A percentile compares a stretch with the other conserved stretches of the same genome.
Evolutionary conservation across 2,329 filamentous ascomycete genomes (phyloP).

Genomic region (Verticillium klebahnii): DNA sequence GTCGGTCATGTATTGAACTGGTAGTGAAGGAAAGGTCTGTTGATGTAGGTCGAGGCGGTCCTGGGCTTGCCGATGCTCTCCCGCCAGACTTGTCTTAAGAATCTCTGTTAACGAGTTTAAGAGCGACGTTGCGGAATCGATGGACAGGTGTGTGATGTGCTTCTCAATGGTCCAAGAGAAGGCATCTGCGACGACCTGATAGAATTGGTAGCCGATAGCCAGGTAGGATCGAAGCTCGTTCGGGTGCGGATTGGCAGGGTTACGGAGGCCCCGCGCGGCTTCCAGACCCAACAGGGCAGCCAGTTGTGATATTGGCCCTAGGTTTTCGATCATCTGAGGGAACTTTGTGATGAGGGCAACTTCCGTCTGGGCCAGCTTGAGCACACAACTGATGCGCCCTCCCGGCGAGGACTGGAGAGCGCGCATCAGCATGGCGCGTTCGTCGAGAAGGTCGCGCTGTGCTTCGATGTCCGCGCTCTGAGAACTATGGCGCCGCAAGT

Average conservation of each 20-base stretch:
- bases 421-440: slow-evolving; percentile 31
- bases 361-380: slow-evolving; percentile 35
- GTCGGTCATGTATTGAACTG: slow-evolving; percentile 34
- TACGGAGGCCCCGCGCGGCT: slow-evolving; percentile 25
- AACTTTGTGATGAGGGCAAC: slow-evolving; percentile 34
- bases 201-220: slow-evolving; percentile 36
- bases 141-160: slow-evolving; percentile 45
- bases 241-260: slow-evolving; percentile 19
- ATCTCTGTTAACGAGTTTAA: slow-evolving; percentile 40
- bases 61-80: slow-evolving; percentile 28
- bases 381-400: slow-evolving; percentile 38
- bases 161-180: slow-evolving; percentile 49
- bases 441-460: slow-evolving; percentile 12
- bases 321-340: slow-evolving; percentile 40
- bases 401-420: slow-evolving; percentile 34
- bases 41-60: slow-evolving; percentile 26
- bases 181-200: slow-evolving; percentile 33
- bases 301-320: neutral
- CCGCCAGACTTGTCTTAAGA: slow-evolving; percentile 33
- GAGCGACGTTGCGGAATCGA: slow-evolving; percentile 35
- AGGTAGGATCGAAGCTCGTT: slow-evolving; percentile 15
- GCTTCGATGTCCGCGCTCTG: slow-evolving; percentile 21
- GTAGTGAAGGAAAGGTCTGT: slow-evolving; percentile 30
- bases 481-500: slow-evolving; percentile 13
- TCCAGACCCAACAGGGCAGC: slow-evolving; percentile 32